Conservation (phyloP, 129 eudicot genomes). For the Chrysanthemum seticuspe region DNA sequence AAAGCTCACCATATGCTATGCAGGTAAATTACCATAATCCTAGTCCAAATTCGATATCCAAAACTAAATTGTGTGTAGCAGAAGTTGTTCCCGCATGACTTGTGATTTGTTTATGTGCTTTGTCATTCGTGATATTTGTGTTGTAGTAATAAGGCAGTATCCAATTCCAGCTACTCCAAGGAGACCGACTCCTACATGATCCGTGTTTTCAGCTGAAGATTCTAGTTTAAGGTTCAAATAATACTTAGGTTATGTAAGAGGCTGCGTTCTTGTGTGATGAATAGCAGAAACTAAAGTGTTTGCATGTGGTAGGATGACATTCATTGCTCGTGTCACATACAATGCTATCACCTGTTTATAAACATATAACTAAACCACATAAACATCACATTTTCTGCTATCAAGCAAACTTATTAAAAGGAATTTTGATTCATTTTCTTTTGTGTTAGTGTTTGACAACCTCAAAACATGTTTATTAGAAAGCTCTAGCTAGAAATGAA, state of each 20-base stretch:
- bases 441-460: too few relatives aligned
- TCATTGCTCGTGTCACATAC: too few relatives aligned
- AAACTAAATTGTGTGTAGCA: background rate
- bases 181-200: slow-evolving; percentile 28
- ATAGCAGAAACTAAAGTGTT: background rate
- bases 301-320: too few relatives aligned
- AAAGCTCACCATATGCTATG: slow-evolving; percentile 49
- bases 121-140: background rate
- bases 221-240: background rate
- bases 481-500: too few relatives aligned
- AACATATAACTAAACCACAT: too few relatives aligned
- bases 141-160: slow-evolving; percentile 24
- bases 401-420: too few relatives aligned
- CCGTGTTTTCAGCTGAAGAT: slow-evolving; percentile 16
- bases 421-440: too few relatives aligned
- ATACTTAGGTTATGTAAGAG: slow-evolving; percentile 1
- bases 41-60: background rate
- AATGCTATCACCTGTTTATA: too few relatives aligned
- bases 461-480: too few relatives aligned
- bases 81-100: background rate
- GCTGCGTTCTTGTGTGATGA: slow-evolving; percentile 9
- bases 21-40: slow-evolving; percentile 30
- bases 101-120: background rate
- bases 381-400: too few relatives aligned
- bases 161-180: slow-evolving; percentile 35